These are phyloP conservation scores for Vanderwaltozyma polyspora DNA, from an alignment of 805 yeast genomes.

Conservation along the genomic window DNA sequence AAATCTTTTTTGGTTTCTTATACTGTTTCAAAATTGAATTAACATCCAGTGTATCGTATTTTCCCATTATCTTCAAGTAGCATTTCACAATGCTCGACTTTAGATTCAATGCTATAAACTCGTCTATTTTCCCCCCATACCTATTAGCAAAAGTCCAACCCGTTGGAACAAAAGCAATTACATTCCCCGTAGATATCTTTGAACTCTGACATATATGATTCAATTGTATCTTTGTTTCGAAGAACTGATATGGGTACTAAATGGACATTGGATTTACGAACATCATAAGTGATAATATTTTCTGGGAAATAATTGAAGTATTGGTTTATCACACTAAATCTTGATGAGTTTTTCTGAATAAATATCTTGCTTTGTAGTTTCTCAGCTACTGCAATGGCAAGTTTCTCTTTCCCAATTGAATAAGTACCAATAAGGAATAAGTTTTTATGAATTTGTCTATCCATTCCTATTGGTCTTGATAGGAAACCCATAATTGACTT, in stretches of 20 bases:
- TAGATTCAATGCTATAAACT: conserved; percentile 7
- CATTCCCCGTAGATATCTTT: conserved; percentile 15
- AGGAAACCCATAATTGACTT: conserved; percentile 23
- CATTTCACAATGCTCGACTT: conserved; percentile 9
- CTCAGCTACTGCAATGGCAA: conserved; percentile 59
- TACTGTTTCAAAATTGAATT: conserved; percentile 23
- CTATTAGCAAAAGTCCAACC: conserved; percentile 66
- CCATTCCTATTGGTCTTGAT: neutral
- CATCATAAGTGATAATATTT: conserved; percentile 33
- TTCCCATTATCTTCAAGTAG: conserved; percentile 5
- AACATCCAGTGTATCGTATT: conserved; percentile 7
- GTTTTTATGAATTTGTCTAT: conserved; percentile 3
- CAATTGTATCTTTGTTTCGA: conserved; percentile 26
- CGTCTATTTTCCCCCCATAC: conserved; percentile 7
- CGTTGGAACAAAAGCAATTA: conserved; percentile 74
- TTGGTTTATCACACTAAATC: conserved; percentile 35
- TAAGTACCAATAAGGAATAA: conserved; percentile 65
- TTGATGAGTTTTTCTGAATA: conserved; percentile 25
- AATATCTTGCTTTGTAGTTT: conserved; percentile 42
- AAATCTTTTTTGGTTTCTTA: conserved; percentile 25
- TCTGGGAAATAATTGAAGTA: conserved; percentile 37
- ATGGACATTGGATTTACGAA: conserved; percentile 49
- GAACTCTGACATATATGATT: conserved; percentile 13
- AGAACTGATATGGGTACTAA: conserved; percentile 58
- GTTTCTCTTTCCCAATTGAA: conserved; percentile 82